phyloP scores from a whole-genome alignment of 352 stramenopile genomes.

The Globisporangium perplexum region DNA sequence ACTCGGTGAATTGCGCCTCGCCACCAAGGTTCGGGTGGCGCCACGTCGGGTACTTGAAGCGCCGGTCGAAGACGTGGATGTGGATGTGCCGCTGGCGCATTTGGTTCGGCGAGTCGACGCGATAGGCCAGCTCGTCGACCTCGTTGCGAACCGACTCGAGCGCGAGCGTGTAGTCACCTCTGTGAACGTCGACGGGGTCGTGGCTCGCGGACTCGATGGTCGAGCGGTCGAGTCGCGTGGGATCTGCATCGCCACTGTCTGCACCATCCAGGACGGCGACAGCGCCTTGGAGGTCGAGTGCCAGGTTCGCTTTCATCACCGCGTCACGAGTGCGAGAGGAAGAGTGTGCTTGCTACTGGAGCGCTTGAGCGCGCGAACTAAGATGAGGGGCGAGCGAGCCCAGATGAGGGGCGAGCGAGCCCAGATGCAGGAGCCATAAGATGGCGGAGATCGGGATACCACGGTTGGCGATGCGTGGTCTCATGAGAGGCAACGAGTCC shows the following conservation, averaged over 20 bases:
- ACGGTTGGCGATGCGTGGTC: no score
- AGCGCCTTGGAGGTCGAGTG: constrained; percentile 1
- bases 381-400: no score
- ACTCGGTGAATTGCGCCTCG: constrained; percentile 25
- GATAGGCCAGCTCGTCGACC: constrained; percentile 10
- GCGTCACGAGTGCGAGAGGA: background rate
- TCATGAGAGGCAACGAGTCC: no score
- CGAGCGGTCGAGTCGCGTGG: no score
- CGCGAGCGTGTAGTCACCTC: constrained; percentile 10
- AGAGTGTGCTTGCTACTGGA: no score
- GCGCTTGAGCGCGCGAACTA: no score
- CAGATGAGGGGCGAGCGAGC: no score
- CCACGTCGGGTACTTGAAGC: constrained; percentile 60
- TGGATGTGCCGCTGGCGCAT: constrained; percentile 54
- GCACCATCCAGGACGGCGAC: background rate
- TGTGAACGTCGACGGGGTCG: constrained; percentile 7
- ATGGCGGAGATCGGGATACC: no score
- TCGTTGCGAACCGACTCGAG: constrained; percentile 11
- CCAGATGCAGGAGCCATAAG: no score
- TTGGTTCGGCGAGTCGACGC: constrained; percentile 34
- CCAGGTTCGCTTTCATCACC: constrained; percentile 1
- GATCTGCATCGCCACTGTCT: background rate
- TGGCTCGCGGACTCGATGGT: no score
- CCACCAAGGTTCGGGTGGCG: constrained; percentile 65
- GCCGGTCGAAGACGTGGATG: constrained; percentile 50